A percentile compares a stretch with the other conserved stretches of the same genome.
These are phyloP conservation scores for Arthrobotrys sphaeroides DNA, from an alignment of 2,329 filamentous ascomycete species.

Conservation along the genomic window DNA sequence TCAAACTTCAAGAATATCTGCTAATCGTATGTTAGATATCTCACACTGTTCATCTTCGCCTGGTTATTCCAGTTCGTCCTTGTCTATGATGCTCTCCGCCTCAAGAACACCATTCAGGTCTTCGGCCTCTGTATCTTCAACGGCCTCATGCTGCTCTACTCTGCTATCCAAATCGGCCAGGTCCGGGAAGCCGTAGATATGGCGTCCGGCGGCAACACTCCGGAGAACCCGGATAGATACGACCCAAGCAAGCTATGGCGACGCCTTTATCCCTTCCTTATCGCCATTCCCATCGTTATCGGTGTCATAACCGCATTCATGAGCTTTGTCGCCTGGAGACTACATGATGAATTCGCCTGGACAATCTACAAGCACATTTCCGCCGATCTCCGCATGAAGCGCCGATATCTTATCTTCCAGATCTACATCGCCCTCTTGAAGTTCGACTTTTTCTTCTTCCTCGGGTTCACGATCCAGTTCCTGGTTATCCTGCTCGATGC, in stretches of 20 bases:
- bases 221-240: constrained; percentile 23
- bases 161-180: constrained; percentile 90
- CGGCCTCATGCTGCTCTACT: constrained; percentile 88
- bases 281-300: constrained; percentile 86
- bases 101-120: constrained; percentile 98
- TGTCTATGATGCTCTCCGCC: constrained; percentile 89
- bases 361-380: constrained; percentile 99
- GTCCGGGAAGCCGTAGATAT: constrained; percentile 73
- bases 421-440: constrained; percentile 98
- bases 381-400: constrained; percentile 95
- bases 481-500: constrained; percentile 80
- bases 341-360: constrained; percentile 99
- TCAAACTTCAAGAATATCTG: neutral
- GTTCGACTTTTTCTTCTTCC: constrained; percentile 99
- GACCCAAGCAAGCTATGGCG: constrained; percentile 68
- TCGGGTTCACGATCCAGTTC: constrained; percentile 98
- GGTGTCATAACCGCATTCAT: constrained; percentile 77
- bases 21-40: constrained; percentile 59
- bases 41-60: constrained; percentile 96
- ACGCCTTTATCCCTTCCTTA: constrained; percentile 76
- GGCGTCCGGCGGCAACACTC: constrained; percentile 60
- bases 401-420: constrained; percentile 95
- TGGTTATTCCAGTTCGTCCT: constrained; percentile 91
- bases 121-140: constrained; percentile 96
- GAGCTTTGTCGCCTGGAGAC: constrained; percentile 84